These are phyloP conservation scores for Zygnema cylindricum DNA, from an alignment of 139 green algal genomes.

Conservation along the genomic window DNA sequence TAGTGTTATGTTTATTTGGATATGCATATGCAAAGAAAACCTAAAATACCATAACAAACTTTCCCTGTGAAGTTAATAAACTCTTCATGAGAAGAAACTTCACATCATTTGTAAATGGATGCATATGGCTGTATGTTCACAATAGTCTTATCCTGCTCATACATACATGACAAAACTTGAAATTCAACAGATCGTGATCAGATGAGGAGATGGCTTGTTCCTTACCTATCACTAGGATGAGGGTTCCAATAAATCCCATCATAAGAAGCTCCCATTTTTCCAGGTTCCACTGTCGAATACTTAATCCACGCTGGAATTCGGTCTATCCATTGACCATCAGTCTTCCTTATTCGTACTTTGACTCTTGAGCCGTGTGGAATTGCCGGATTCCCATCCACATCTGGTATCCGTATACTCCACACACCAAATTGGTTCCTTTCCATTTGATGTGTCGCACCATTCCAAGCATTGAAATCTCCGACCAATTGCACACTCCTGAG, in stretches of 20 bases:
- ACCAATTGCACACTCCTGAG: slow-evolving; percentile 67
- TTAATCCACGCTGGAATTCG: slow-evolving; percentile 87
- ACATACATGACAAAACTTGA: too few relatives aligned
- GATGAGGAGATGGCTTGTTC: too few relatives aligned
- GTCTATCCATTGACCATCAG: slow-evolving; percentile 76
- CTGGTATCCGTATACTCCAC: slow-evolving; percentile 49
- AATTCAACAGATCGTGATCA: too few relatives aligned
- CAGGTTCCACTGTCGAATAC: slow-evolving; percentile 75
- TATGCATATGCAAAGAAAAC: not conserved
- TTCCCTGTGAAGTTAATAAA: not conserved
- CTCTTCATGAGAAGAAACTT: not conserved
- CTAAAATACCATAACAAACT: not conserved
- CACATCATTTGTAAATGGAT: not conserved
- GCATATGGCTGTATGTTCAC: too few relatives aligned
- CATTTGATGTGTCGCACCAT: slow-evolving; percentile 68
- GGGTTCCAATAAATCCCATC: slow-evolving; percentile 94
- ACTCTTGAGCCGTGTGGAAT: slow-evolving; percentile 61
- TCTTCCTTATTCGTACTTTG: slow-evolving; percentile 54
- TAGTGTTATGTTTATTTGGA: too few relatives aligned
- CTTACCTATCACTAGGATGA: slow-evolving; percentile 58
- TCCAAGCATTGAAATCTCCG: slow-evolving; percentile 93
- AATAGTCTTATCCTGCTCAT: too few relatives aligned
- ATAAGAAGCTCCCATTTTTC: slow-evolving; percentile 85
- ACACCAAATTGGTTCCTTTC: slow-evolving; percentile 75
- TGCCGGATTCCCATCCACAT: slow-evolving; percentile 41